Evolutionary conservation across 495 filamentous ascomycete genomes (phyloP).

Genomic region (Rusavskia elegans): DNA sequence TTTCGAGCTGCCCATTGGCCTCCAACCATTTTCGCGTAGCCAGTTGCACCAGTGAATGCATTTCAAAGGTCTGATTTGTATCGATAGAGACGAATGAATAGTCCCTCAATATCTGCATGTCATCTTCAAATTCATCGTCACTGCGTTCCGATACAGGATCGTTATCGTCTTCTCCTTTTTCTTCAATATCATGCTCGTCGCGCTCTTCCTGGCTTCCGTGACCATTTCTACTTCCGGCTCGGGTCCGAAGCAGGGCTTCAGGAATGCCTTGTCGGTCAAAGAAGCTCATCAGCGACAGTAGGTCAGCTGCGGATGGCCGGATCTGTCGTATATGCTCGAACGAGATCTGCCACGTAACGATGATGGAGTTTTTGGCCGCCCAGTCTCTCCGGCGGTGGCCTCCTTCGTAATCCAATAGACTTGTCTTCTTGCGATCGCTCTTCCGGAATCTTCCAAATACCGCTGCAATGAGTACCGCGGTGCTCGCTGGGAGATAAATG

Average conservation of each 20-base stretch:
- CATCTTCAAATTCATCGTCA: constrained; percentile 24
- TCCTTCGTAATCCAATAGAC: constrained; percentile 21
- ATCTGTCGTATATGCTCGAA: constrained; percentile 25
- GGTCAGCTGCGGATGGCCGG: constrained; percentile 12
- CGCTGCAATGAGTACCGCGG: constrained; percentile 14
- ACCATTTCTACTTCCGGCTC: not conserved
- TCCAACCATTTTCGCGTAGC: constrained; percentile 28
- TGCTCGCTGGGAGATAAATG: constrained; percentile 23
- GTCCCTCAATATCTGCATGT: constrained; percentile 22
- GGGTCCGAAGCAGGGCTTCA: constrained; percentile 7
- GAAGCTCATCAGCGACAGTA: constrained; percentile 20
- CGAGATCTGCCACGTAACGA: constrained; percentile 32
- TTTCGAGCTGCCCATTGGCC: constrained; percentile 19
- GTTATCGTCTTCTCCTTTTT: too few relatives aligned
- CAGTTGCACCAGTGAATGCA: constrained; percentile 32
- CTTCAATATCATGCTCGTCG: too few relatives aligned
- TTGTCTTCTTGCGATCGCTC: constrained; percentile 16
- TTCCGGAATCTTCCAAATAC: constrained; percentile 24
- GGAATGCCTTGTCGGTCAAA: constrained; percentile 20
- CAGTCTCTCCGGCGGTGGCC: constrained; percentile 24
- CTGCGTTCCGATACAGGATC: too few relatives aligned
- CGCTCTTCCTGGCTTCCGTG: not conserved
- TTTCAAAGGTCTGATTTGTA: constrained; percentile 17
- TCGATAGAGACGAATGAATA: constrained; percentile 26
- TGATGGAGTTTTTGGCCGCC: constrained; percentile 25